Evolutionary conservation across 768 basidiomycete genomes (phyloP).

Genomic region (Inosperma sp.): DNA sequence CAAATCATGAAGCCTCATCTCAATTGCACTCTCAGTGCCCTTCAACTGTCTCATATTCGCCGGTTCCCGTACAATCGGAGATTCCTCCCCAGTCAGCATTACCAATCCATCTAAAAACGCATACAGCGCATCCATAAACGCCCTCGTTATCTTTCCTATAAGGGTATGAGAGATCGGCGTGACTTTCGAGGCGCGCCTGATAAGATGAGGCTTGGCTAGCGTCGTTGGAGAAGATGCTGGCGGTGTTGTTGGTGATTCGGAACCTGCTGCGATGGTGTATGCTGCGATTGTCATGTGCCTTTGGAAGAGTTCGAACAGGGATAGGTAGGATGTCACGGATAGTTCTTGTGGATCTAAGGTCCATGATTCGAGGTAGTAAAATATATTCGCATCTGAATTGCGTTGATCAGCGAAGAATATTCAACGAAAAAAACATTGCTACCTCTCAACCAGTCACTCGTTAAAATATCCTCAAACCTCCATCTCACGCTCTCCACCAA

Average conservation of each 20-base stretch:
- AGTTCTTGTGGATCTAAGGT: constrained; percentile 51
- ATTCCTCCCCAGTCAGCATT: constrained; percentile 69
- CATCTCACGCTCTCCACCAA: constrained; percentile 81
- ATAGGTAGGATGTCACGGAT: constrained; percentile 66
- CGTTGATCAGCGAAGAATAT: background rate
- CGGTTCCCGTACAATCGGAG: constrained; percentile 33
- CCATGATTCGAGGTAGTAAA: constrained; percentile 88
- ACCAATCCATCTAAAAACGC: constrained; percentile 83
- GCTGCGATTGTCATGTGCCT: constrained; percentile 66
- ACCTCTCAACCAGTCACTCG: constrained; percentile 82
- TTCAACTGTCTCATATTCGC: constrained; percentile 25
- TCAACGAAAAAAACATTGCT: constrained; percentile 15
- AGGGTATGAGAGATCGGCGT: constrained; percentile 56
- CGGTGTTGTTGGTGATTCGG: constrained; percentile 43
- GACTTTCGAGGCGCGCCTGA: constrained; percentile 44
- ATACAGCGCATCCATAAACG: constrained; percentile 82
- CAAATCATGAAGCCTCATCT: constrained; percentile 49
- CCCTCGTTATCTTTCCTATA: constrained; percentile 66
- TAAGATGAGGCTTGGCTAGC: background rate
- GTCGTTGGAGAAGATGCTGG: constrained; percentile 40
- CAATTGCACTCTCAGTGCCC: constrained; percentile 24
- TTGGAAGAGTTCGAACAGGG: constrained; percentile 75
- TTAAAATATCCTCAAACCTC: constrained; percentile 78
- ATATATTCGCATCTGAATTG: constrained; percentile 32
- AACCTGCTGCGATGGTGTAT: constrained; percentile 71